Conservation (phyloP, 1,139 yeast species). For the Saccharomyces hybrid region DNA sequence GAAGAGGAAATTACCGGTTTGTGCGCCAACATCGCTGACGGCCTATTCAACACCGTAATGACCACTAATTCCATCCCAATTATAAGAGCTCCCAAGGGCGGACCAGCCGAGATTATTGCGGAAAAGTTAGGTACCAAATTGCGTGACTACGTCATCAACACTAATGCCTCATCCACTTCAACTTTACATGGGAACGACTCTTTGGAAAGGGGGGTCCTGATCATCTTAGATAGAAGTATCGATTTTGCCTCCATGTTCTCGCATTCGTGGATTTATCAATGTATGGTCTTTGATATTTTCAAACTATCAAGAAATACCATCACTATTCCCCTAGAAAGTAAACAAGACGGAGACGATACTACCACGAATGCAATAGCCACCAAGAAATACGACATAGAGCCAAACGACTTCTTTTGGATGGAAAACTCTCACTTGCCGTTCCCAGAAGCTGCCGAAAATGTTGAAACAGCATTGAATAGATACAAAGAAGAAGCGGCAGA, state of each 20-base stretch:
- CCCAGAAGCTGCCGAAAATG: constrained; percentile 96
- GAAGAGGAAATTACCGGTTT: constrained; percentile 67
- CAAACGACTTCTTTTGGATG: constrained; percentile 87
- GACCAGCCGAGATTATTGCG: constrained; percentile 93
- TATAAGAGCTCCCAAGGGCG: constrained; percentile 84
- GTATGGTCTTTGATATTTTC: constrained; percentile 91
- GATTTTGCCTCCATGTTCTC: constrained; percentile 91
- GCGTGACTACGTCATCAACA: constrained; percentile 75
- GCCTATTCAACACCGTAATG: constrained; percentile 70
- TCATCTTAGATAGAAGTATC: constrained; percentile 78
- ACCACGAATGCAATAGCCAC: constrained; percentile 24
- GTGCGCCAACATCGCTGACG: constrained; percentile 70
- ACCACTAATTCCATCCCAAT: constrained; percentile 80
- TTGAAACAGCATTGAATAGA: constrained; percentile 70
- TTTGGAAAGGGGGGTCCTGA: constrained; percentile 64
- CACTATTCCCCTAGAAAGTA: constrained; percentile 43
- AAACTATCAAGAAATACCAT: constrained; percentile 72
- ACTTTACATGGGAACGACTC: constrained; percentile 27
- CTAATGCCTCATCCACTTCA: constrained; percentile 36
- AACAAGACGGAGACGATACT: constrained; percentile 32
- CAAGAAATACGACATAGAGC: constrained; percentile 63
- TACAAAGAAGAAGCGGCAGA: constrained; percentile 86
- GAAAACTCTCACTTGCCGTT: constrained; percentile 81
- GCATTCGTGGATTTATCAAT: constrained; percentile 97
- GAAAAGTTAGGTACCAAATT: constrained; percentile 74